Conservation (phyloP, 345 rosid genomes). For the Angophora floribunda region DNA sequence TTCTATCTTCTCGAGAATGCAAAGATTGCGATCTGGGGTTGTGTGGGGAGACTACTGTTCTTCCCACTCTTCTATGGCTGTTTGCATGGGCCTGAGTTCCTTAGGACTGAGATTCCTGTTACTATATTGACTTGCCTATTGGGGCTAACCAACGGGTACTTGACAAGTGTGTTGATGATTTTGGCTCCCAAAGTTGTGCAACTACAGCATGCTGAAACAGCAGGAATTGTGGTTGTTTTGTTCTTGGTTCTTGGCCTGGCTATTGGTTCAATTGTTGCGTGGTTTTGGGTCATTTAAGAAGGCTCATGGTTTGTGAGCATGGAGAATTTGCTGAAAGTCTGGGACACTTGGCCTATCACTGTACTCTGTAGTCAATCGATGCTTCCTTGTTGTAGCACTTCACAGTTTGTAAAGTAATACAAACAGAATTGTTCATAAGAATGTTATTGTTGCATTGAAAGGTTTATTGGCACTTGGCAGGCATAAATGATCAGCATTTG, state of each 20-base stretch:
- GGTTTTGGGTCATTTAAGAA: conserved; percentile 86
- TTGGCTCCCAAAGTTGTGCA: conserved; percentile 67
- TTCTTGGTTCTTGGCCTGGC: conserved; percentile 79
- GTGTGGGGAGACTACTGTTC: conserved; percentile 70
- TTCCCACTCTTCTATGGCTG: conserved; percentile 79
- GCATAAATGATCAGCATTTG: background rate
- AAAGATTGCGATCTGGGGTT: conserved; percentile 58
- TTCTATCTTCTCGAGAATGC: conserved; percentile 45
- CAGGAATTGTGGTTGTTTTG: conserved; percentile 74
- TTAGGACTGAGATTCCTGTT: conserved; percentile 83
- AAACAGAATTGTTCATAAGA: background rate
- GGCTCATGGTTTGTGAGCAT: background rate
- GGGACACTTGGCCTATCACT: background rate
- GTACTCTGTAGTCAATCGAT: background rate
- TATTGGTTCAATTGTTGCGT: conserved; percentile 50
- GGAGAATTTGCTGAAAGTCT: background rate
- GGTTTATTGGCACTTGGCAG: background rate
- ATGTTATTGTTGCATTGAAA: background rate
- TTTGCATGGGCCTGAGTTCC: conserved; percentile 75
- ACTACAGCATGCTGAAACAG: conserved; percentile 77
- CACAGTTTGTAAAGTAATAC: background rate
- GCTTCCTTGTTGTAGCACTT: background rate
- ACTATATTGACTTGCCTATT: conserved; percentile 59
- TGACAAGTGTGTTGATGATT: conserved; percentile 85
- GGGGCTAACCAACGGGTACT: conserved; percentile 82